These are phyloP conservation scores for Inonotus hispidus DNA, from an alignment of 1,284 basidiomycete genomes.

Conservation along the genomic window DNA sequence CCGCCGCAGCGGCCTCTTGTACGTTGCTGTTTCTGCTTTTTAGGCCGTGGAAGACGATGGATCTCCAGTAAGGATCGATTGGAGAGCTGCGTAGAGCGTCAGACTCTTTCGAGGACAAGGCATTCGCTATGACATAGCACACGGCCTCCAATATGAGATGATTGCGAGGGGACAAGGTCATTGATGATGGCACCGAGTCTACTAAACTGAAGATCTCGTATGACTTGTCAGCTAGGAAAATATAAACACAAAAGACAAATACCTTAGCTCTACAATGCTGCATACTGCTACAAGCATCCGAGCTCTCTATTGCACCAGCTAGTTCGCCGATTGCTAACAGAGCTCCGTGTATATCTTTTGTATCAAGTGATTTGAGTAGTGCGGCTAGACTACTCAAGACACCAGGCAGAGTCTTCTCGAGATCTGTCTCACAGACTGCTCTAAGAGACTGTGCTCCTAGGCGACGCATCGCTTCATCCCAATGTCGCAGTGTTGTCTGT, in stretches of 20 bases:
- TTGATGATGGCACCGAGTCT: conserved; percentile 45
- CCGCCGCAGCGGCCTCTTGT: conserved; percentile 69
- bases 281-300: conserved; percentile 25
- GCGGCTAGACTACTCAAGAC: conserved; percentile 58
- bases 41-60: conserved; percentile 67
- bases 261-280: conserved; percentile 38
- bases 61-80: conserved; percentile 55
- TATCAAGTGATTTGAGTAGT: conserved; percentile 62
- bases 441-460: conserved; percentile 78
- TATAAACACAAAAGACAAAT: neutral
- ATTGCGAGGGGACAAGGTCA: conserved; percentile 65
- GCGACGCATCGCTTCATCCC: conserved; percentile 81
- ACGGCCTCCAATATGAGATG: conserved; percentile 71
- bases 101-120: conserved; percentile 55
- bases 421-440: conserved; percentile 59
- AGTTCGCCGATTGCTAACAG: conserved; percentile 72
- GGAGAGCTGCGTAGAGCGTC: conserved; percentile 32
- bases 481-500: conserved; percentile 77
- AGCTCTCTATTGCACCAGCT: conserved; percentile 44
- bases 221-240: neutral
- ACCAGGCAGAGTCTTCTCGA: conserved; percentile 45
- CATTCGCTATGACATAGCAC: conserved; percentile 67
- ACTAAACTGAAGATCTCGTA: conserved; percentile 56
- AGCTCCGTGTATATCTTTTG: conserved; percentile 77
- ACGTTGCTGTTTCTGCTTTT: conserved; percentile 62